These are phyloP conservation scores for Pseudocercospora fuligena DNA, from an alignment of 2,329 filamentous ascomycete genomes.

Conservation along the genomic window DNA sequence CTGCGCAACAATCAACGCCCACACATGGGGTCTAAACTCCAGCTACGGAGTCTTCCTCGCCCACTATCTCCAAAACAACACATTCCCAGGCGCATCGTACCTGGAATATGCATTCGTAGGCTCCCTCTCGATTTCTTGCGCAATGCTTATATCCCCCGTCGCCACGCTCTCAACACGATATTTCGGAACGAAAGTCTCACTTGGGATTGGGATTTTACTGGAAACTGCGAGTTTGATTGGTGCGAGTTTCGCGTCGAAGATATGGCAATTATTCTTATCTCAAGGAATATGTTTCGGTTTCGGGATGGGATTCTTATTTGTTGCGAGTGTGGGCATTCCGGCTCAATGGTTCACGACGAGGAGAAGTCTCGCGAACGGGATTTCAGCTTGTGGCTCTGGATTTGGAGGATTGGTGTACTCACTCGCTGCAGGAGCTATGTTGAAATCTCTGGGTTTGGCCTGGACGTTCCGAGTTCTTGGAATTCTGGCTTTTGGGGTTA, in stretches of 20 bases:
- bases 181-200: conserved; percentile 66
- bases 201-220: conserved; percentile 68
- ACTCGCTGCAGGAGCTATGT: conserved; percentile 70
- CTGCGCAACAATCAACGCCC: conserved; percentile 50
- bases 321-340: conserved; percentile 68
- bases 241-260: conserved; percentile 69
- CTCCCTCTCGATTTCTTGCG: conserved; percentile 68
- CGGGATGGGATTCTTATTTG: conserved; percentile 78
- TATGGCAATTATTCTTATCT: conserved; percentile 77
- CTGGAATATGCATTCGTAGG: conserved; percentile 80
- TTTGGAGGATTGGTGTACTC: conserved; percentile 75
- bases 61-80: conserved; percentile 69
- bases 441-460: conserved; percentile 63
- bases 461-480: conserved; percentile 72
- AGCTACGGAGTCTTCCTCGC: conserved; percentile 76
- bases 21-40: conserved; percentile 51
- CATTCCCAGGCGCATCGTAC: conserved; percentile 66
- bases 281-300: conserved; percentile 79
- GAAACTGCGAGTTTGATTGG: conserved; percentile 69
- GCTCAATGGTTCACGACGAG: conserved; percentile 75
- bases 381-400: conserved; percentile 71
- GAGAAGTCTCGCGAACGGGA: conserved; percentile 71
- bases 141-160: conserved; percentile 70
- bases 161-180: conserved; percentile 65
- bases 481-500: conserved; percentile 67